Evolutionary conservation across 2,329 filamentous ascomycete species (phyloP), one percentile per base, ranked within the genome.

Genomic region (Knufia fluminis): DNA sequence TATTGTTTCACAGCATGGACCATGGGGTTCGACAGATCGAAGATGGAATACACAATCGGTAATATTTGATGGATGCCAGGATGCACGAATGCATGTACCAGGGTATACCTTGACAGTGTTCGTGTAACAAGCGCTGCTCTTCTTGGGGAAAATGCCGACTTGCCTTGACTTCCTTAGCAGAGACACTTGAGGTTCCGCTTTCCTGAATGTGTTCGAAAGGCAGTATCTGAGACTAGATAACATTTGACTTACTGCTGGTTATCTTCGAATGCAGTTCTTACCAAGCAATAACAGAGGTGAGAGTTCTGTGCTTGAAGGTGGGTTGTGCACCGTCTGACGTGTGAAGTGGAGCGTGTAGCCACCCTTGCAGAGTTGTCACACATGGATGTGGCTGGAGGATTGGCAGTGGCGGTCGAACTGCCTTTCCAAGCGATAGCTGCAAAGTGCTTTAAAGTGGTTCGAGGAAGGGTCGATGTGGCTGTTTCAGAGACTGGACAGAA

Each of bases 41-140:
- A 32, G 35, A 22, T 39, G 3, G 35, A 31, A 24, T 22, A 20
- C 23, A 19, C 35, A 48, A 48, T 48, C 45, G 45, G 20, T 45
- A 14, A 32, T 8, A 20, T 32, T 19, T 12, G 16, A 12, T 32
- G 4, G 3, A 32, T 12, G 14, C 12, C 7, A 33, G 26, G 19
- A 19, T 6, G 23, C 14, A 43, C 9, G 16, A 19, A 45, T 32
- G 17, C 28, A 9, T 4, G 7, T 33, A 23, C 42, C n/a, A 23
- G 42, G 42, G 26, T 43, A 35, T 20, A 32, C 42, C 42, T 45
- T 32, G 42, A 19, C 4, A 24, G n/a, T 16, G 42, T 26, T 26
- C 24, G 38, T 12, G 20, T 6, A 22, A 40, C 17, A 10, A 10
- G 22, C 22, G n/a, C 22, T 40, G 9, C 3, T 22, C 10, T 12